Evolutionary conservation across 106 monocot species (phyloP).

Genomic region (Dioscorea zingiberensis): DNA sequence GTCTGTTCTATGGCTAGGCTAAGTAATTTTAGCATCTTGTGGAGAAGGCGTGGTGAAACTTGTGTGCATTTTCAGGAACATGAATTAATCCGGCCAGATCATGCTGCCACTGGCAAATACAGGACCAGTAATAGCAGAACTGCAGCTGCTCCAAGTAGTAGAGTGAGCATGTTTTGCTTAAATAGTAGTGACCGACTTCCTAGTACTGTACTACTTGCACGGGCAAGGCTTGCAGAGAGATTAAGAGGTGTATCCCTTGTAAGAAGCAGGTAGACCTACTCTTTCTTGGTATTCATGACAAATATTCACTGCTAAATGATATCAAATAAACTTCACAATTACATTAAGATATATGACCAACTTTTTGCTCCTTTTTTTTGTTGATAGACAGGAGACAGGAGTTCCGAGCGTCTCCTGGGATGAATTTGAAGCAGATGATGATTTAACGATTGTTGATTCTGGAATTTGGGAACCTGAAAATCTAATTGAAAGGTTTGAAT

Average conservation of each 20-base stretch:
- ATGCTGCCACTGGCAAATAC: conserved; percentile 11
- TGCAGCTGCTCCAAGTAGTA: conserved; percentile 6
- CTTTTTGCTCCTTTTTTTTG: background rate
- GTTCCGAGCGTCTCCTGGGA: conserved; percentile 11
- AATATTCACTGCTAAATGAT: background rate
- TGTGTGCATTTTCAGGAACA: conserved; percentile 21
- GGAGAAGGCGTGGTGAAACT: too few relatives aligned
- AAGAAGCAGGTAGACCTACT: conserved; percentile 35
- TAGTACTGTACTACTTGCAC: conserved; percentile 51
- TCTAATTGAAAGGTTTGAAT: conserved; percentile 8
- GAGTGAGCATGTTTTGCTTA: conserved; percentile 15
- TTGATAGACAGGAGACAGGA: conserved; percentile 19
- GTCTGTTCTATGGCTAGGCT: background rate
- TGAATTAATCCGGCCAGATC: conserved; percentile 5
- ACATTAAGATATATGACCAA: background rate
- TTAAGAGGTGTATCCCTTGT: conserved; percentile 51
- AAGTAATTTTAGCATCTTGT: too few relatives aligned
- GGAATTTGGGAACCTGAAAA: conserved; percentile 4
- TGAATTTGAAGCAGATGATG: conserved; percentile 16
- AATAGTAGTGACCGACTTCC: conserved; percentile 41
- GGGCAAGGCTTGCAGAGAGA: conserved; percentile 69
- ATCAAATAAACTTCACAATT: background rate
- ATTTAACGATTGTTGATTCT: conserved; percentile 11
- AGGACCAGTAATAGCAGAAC: conserved; percentile 6
- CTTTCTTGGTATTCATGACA: background rate